A percentile compares a stretch with the other conserved stretches of the same genome.
Conservation (phyloP, 768 basidiomycete species). For the Leccinum aurantiacum region DNA sequence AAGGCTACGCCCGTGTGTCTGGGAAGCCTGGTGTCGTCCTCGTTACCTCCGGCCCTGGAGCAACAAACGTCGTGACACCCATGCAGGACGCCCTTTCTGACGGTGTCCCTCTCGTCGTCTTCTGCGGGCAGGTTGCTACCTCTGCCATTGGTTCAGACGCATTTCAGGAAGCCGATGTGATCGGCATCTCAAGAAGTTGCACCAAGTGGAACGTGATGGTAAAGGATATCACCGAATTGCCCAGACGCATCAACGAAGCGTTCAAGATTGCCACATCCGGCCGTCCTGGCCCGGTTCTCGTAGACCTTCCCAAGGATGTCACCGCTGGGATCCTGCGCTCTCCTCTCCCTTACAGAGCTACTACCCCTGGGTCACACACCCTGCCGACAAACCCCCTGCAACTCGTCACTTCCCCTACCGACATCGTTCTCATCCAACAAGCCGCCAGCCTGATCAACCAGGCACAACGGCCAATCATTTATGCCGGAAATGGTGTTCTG, state of each 20-base stretch:
- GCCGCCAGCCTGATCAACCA: conserved; percentile 92
- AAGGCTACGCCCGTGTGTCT: no score
- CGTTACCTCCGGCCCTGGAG: conserved; percentile 97
- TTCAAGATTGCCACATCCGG: conserved; percentile 99
- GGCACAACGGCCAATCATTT: conserved; percentile 87
- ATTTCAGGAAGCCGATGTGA: conserved; percentile 97
- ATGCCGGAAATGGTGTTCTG: conserved; percentile 90
- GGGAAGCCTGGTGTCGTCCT: conserved; percentile 97
- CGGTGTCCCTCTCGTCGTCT: conserved; percentile 92
- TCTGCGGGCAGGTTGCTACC: conserved; percentile 97
- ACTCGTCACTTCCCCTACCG: conserved; percentile 54
- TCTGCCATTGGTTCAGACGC: conserved; percentile 98
- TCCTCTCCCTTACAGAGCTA: conserved; percentile 81
- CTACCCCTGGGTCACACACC: conserved; percentile 79
- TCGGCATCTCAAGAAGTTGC: conserved; percentile 95
- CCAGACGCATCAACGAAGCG: conserved; percentile 95
- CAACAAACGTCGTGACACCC: conserved; percentile 95
- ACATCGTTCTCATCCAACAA: conserved; percentile 66
- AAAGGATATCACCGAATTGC: conserved; percentile 93
- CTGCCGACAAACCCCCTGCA: conserved; percentile 76
- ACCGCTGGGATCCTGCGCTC: conserved; percentile 89
- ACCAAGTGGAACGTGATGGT: conserved; percentile 99
- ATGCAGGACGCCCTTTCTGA: conserved; percentile 98
- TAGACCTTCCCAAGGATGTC: conserved; percentile 98
- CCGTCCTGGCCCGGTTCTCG: conserved; percentile 95